phyloP scores from a whole-genome alignment of 345 rosid species.

The Brassica rapa region DNA sequence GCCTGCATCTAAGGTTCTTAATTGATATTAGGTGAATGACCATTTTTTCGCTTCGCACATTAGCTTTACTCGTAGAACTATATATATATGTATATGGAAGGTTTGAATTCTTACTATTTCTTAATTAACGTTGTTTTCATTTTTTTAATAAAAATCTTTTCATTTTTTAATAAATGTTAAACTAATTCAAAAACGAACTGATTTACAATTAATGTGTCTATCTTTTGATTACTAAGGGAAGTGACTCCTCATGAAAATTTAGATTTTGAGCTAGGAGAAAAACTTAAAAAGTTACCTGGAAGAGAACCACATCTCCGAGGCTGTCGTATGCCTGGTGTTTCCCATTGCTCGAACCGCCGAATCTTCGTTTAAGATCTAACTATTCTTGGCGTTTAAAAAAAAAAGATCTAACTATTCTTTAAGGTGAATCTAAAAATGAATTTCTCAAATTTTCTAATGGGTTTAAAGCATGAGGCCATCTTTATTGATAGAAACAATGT shows the following conservation, averaged over 20 bases:
- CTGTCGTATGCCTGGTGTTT: no score
- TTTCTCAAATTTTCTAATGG: not conserved
- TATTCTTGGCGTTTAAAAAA: no score
- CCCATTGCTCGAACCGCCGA: no score
- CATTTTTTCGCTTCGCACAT: not conserved
- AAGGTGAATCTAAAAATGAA: not conserved
- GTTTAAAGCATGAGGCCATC: not conserved
- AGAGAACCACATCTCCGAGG: no score
- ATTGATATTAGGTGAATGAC: not conserved
- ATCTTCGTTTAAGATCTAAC: no score
- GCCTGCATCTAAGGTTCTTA: no score
- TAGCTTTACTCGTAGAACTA: not conserved
- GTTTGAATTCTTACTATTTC: not conserved
- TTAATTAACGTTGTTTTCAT: not conserved
- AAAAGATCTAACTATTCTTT: not conserved
- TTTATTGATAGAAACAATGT: not conserved
- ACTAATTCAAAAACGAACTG: no score
- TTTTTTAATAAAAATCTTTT: not conserved
- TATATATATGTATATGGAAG: not conserved
- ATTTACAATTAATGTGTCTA: no score
- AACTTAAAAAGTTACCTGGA: no score
- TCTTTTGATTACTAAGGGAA: no score
- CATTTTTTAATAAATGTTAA: not conserved
- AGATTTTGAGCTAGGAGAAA: no score
- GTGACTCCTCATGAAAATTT: no score